Percentiles rank a stretch among this genome's conserved stretches.
Evolutionary conservation across 148 eudicot species (phyloP).

Genomic region (Bassia scoparia): DNA sequence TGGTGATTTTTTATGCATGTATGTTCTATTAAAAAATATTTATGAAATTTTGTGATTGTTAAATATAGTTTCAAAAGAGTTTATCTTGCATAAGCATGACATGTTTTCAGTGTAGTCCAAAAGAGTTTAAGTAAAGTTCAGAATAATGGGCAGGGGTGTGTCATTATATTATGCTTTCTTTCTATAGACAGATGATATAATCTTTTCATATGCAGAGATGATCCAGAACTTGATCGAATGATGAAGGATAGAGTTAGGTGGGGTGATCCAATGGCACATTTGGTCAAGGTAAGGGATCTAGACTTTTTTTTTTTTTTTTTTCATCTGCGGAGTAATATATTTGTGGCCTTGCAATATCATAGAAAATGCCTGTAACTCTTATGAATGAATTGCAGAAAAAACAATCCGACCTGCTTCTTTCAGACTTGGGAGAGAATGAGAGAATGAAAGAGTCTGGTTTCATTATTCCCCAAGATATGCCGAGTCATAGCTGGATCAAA

Average conservation of each 20-base stretch:
- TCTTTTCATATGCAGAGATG: conserved; percentile 40
- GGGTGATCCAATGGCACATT: conserved; percentile 99
- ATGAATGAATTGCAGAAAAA: conserved; percentile 32
- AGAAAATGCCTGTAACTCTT: not conserved
- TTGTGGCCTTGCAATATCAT: not conserved
- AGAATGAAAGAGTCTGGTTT: conserved; percentile 91
- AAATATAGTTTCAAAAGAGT: too few relatives aligned
- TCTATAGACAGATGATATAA: not conserved
- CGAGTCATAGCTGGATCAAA: conserved; percentile 77
- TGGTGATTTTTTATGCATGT: too few relatives aligned
- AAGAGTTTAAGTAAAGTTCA: not conserved
- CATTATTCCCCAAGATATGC: conserved; percentile 76
- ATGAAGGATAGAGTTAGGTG: conserved; percentile 76
- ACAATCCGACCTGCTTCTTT: conserved; percentile 41
- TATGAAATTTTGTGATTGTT: too few relatives aligned
- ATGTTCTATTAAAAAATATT: too few relatives aligned
- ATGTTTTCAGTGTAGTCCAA: not conserved
- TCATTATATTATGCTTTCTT: not conserved
- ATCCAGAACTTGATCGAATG: conserved; percentile 55
- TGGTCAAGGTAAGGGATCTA: conserved; percentile 58
- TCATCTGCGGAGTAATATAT: not conserved
- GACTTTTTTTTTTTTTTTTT: not conserved
- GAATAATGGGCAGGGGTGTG: not conserved
- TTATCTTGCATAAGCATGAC: not conserved
- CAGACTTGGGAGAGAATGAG: conserved; percentile 63